These are phyloP conservation scores for Fraxinus velutina DNA, from an alignment of 305 asterid genomes.

Conservation along the genomic window DNA sequence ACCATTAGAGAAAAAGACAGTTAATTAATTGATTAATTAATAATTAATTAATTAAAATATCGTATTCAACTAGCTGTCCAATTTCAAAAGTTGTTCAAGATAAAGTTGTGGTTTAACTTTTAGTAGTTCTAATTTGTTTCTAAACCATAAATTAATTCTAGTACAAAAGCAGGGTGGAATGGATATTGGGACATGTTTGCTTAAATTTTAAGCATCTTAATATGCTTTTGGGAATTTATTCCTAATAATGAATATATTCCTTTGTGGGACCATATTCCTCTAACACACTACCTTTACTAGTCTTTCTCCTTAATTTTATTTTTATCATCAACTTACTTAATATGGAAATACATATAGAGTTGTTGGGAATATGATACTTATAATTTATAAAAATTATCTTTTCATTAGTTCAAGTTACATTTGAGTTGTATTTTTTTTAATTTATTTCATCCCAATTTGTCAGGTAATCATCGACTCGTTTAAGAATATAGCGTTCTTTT, in stretches of 20 bases:
- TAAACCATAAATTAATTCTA: constrained; percentile 31
- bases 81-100: constrained; percentile 36
- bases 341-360: not conserved
- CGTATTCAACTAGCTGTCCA: constrained; percentile 41
- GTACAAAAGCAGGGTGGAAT: constrained; percentile 33
- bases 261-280: constrained; percentile 41
- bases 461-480: not conserved
- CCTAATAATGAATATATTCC: constrained; percentile 68
- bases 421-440: not conserved
- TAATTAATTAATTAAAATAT: not conserved
- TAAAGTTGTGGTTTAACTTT: constrained; percentile 43
- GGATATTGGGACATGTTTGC: constrained; percentile 50
- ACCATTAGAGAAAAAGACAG: constrained; percentile 21
- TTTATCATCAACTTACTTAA: not conserved
- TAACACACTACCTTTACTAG: constrained; percentile 18
- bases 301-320: constrained; percentile 20
- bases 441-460: not conserved
- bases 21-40: not conserved
- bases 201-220: constrained; percentile 74
- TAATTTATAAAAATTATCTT: not conserved
- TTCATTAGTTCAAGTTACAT: not conserved
- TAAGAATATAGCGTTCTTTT: not conserved
- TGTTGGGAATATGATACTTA: not conserved
- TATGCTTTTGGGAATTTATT: constrained; percentile 59
- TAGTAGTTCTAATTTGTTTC: constrained; percentile 32